Evolutionary conservation across 306 rosid species (phyloP).

Genomic region (Heteromeles arbutifolia): DNA sequence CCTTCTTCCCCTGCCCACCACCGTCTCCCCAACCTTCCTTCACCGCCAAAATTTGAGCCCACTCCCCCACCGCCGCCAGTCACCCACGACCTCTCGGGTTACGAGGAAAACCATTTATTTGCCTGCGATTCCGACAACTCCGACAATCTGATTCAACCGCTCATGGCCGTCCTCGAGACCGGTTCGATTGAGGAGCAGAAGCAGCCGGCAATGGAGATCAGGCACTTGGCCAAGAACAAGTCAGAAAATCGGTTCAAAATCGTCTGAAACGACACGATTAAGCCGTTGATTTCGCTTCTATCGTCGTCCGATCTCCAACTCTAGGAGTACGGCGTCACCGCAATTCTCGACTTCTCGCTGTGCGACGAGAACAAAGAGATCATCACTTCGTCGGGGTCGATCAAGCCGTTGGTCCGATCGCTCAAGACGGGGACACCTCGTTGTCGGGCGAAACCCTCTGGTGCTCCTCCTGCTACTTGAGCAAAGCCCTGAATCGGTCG

Average conservation of each 20-base stretch:
- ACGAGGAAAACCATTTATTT: neutral
- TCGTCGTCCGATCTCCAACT: constrained; percentile 67
- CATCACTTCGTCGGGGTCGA: constrained; percentile 72
- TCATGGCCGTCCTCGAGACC: constrained; percentile 61
- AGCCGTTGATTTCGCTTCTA: constrained; percentile 60
- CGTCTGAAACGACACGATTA: constrained; percentile 65
- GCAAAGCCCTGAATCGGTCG: constrained; percentile 56
- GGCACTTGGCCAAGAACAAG: constrained; percentile 80
- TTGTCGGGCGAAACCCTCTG: constrained; percentile 37
- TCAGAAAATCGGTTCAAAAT: constrained; percentile 74
- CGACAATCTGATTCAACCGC: constrained; percentile 64
- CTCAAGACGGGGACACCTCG: constrained; percentile 33
- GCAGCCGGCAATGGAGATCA: constrained; percentile 89
- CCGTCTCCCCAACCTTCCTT: too few species aligned
- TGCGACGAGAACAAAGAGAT: constrained; percentile 83
- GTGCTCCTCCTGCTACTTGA: constrained; percentile 72
- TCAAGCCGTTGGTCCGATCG: constrained; percentile 64
- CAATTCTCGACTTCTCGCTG: constrained; percentile 74
- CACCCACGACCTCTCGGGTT: too few species aligned
- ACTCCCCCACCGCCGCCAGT: too few species aligned
- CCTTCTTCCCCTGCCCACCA: too few species aligned
- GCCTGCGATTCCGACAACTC: constrained; percentile 75
- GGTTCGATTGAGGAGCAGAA: constrained; percentile 70
- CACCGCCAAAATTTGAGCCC: too few species aligned
- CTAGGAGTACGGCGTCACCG: constrained; percentile 87